These are phyloP conservation scores for Yamadazyma diospyri DNA, from an alignment of 1,139 yeast genomes.

Conservation along the genomic window DNA sequence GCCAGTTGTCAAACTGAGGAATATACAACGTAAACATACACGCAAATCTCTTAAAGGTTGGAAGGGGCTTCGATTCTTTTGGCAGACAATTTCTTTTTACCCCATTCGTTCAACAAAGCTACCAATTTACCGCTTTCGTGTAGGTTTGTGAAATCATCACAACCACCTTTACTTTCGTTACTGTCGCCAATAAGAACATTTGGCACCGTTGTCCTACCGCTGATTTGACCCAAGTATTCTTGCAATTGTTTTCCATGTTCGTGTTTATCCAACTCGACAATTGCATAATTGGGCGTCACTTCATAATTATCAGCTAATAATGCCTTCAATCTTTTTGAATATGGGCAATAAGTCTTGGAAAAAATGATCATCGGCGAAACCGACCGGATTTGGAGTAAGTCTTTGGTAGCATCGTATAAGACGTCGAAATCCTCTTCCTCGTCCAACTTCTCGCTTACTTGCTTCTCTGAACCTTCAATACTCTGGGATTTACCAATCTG, in stretches of 20 bases:
- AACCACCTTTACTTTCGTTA: constrained; percentile 62
- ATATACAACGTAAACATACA: too few relatives aligned
- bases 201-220: constrained; percentile 71
- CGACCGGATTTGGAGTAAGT: constrained; percentile 53
- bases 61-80: constrained; percentile 55
- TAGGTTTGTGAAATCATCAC: constrained; percentile 69
- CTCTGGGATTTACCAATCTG: constrained; percentile 28
- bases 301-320: constrained; percentile 61
- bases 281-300: constrained; percentile 65
- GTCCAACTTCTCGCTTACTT: neutral
- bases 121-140: constrained; percentile 56
- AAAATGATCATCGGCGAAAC: constrained; percentile 70
- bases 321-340: constrained; percentile 65
- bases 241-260: constrained; percentile 62
- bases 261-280: constrained; percentile 83
- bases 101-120: constrained; percentile 56
- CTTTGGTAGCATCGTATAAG: constrained; percentile 58
- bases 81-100: constrained; percentile 53
- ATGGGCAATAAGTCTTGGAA: constrained; percentile 74
- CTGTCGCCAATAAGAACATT: constrained; percentile 60
- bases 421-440: constrained; percentile 8
- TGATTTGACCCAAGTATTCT: constrained; percentile 49
- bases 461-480: constrained; percentile 7
- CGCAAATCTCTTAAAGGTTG: too few relatives aligned
- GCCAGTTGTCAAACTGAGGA: neutral